Base-by-base conservation (phyloP, 177 flowering plant genomes). In the Vitis hybrid region DNA sequence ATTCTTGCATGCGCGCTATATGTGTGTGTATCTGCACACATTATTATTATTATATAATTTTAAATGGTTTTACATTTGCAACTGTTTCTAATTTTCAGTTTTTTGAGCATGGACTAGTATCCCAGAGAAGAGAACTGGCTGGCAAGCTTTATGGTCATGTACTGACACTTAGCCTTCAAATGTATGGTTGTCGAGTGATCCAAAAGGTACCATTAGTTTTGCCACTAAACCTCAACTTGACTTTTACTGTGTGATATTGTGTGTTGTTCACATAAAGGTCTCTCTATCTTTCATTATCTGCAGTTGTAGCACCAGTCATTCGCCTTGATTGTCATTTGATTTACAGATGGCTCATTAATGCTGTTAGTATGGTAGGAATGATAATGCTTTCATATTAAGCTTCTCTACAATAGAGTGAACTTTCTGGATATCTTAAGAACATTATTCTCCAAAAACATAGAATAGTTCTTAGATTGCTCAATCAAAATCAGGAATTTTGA, bases 101-200 rank as follows among this genome's bases (percentile, higher is more conserved):
- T 70, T 91, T 93, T 83, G 97, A 93, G 88, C 96, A 91, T 81
- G 98, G 97, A 65, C 85, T 86, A 80, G 68, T 85, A 56, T 52
- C 87, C 45, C 98, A 93, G 78, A 83, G 89, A 75, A 89, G 95
- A 70, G 91, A 93, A 78, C 71, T 93, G 73, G 98, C 97, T 49
- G 77, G 75, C 77, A 84, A 89, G 79, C 91, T 93, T 18, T 72
- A 78, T 65, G 91, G 92, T 52, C 87, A 91, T 79, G 95, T 91
- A 17, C 74, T 91, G 75, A 79, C 91, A 1, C 93, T 91, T 21
- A 91, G 98, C 81, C 95, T 90, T 76, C 96, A 91, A 76, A 93
- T 93, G 97, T 93, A 93, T 87, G 98, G 97, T 64, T 93, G 98
- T 64, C 88, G 97, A 52, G 97, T 91, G 64, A 90, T 93, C 64